Evolutionary conservation across 148 eudicot genomes (phyloP), one percentile per base, ranked within the genome.

Genomic region (Rhododendron molle): DNA sequence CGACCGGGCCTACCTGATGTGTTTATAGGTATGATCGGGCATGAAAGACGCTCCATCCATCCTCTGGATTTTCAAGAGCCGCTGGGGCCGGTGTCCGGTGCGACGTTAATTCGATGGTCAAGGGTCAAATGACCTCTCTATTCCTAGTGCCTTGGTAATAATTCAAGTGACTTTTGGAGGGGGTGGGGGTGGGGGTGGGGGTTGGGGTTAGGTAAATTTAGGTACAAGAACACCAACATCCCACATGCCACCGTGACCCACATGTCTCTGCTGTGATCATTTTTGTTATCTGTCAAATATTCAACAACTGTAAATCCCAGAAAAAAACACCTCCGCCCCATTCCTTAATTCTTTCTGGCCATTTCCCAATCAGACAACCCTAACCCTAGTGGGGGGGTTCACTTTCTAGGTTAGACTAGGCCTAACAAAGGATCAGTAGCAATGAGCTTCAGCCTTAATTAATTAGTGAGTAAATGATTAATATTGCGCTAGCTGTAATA

Each of bases 241-340:
- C 79, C 81, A 77, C 81, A 77, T 77, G 81, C 54, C 80, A n/a
- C 54, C 54, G 34, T 77, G 81, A 77, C 50, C 81, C 81, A 77
- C 50, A 40, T 9, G 26, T 77, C 54, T 44, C 21, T 16, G 4
- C 77, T 15, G 77, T 15, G 77, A 5, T 69, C 34, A 3, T 77
- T 7, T 46, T 43, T 43, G 12, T 21, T 77, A 21, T n/a, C 30
- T 77, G 15, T 43, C 80, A 5, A 5, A 62, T 62, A 62, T 62
- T 62, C 30, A 62, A 62, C 30, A 8, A 62, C 28, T 62, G 71
- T 62, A 62, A n/a, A 62, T 23, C 3, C 69, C 71, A 62, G 71
- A 62, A n/a, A n/a, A n/a, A n/a, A 62, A 62, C 71, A 62, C 71
- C 71, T n/a, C 67, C 67, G 26, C 28, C 2, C 49, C 49, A 46